Base-by-base conservation (phyloP, 1,284 basidiomycete genomes). In the Ustilago shanxiensis region DNA sequence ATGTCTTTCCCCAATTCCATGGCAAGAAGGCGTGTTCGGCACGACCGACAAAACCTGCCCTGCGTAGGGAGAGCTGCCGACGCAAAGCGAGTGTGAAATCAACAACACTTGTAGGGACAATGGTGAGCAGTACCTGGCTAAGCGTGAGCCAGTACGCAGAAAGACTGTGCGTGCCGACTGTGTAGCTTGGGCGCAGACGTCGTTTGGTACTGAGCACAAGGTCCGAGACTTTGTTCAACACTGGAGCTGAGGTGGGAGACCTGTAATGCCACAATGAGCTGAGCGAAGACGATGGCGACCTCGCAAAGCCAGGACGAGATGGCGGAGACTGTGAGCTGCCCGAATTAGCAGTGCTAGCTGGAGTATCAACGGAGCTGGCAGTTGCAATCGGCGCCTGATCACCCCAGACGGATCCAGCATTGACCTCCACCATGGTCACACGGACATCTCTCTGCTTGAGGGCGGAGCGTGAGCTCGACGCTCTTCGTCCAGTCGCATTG, bases 1-100 rank as follows among this genome's bases (percentile, higher is more conserved):
- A 22, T 8, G 54, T 20, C 50, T 55, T 63, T 56, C 60, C 62
- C 76, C 67, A 68, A 9, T 62, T 68, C 71, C 71, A 67, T 0
- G 76, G 72, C 44, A 74, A 39, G 50, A 65, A 78, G 8, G 76
- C 76, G n/a, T 78, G 76, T n/a, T 74, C 72, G 4, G 66, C 76
- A 6, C 67, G 53, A 20, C 76, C 76, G 8, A 78, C 58, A 11
- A 78, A 50, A 1, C 76, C 76, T 3, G 76, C 67, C 3, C 72
- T 49, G 26, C 76, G 57, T 51, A 78, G 33, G 1, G 71, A 71
- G 14, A 78, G 76, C 51, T 78, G 76, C 18, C 76, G 54, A 16
- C 72, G 63, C 37, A 78, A 24, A 7, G 62, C 53, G 7, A 78
- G 56, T 3, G 62, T 65, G 37, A 78, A 65, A 49, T 78, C 76